Conservation (phyloP, 1,284 basidiomycete species). For the Microbotryum saponariae region DNA sequence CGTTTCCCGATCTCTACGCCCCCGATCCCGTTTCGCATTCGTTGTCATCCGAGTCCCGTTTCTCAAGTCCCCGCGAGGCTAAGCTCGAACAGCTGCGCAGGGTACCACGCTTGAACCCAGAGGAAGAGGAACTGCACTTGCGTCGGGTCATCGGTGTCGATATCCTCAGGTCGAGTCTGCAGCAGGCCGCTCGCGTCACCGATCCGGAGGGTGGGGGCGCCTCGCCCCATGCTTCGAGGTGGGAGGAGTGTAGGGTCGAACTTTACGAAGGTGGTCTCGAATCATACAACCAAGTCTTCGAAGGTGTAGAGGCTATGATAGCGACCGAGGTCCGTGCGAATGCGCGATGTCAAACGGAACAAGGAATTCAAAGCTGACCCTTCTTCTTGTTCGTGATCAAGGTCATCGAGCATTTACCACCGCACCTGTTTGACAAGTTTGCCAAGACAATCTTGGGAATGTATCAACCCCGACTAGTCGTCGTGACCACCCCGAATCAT, state of each 20-base stretch:
- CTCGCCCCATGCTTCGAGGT: constrained; percentile 47
- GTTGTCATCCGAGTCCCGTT: not conserved
- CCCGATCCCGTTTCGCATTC: constrained; percentile 2
- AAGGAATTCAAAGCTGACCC: constrained; percentile 11
- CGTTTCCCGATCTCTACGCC: constrained; percentile 25
- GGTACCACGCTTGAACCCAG: constrained; percentile 1
- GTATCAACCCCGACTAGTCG: constrained; percentile 68
- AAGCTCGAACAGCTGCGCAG: constrained; percentile 14
- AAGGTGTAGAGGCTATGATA: constrained; percentile 70
- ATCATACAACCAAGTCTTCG: constrained; percentile 63
- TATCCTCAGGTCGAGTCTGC: constrained; percentile 41
- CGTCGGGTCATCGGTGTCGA: constrained; percentile 60
- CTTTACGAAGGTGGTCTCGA: constrained; percentile 78
- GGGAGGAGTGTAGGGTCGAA: constrained; percentile 63
- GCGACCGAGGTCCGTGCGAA: constrained; percentile 69
- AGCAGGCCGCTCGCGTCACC: too few species aligned
- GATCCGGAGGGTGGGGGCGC: too few species aligned
- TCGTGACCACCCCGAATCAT: constrained; percentile 76
- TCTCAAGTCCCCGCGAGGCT: not conserved
- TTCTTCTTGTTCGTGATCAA: constrained; percentile 2
- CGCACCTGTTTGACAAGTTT: constrained; percentile 62
- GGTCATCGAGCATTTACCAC: constrained; percentile 72
- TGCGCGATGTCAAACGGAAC: not conserved
- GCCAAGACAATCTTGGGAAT: constrained; percentile 44
- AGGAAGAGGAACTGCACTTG: constrained; percentile 50